phyloP scores from a whole-genome alignment of 805 yeast species.

The Komagataella pastoris region DNA sequence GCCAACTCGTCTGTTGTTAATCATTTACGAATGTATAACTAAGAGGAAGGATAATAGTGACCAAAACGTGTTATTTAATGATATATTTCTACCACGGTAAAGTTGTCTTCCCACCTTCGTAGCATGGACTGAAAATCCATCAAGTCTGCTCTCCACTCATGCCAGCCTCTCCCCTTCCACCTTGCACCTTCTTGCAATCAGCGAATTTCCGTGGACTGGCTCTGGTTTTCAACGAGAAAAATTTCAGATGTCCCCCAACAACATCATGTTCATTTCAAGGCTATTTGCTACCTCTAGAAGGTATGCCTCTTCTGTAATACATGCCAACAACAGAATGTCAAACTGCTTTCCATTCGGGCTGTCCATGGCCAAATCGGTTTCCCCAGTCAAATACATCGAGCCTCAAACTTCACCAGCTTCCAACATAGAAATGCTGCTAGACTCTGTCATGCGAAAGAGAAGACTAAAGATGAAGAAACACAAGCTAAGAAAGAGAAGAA shows the following conservation, averaged over 20 bases:
- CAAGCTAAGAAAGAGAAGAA: conserved; percentile 94
- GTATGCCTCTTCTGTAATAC: neutral
- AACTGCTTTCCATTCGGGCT: neutral
- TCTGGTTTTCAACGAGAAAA: neutral
- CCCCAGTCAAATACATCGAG: neutral
- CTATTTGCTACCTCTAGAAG: neutral
- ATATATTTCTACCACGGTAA: neutral
- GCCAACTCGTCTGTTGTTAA: neutral
- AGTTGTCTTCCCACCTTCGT: neutral
- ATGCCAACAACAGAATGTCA: neutral
- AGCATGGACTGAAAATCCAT: neutral
- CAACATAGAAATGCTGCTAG: conserved; percentile 24
- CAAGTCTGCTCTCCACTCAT: too few species aligned
- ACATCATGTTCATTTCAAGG: neutral
- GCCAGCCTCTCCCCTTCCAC: neutral
- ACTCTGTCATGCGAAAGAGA: conserved; percentile 74
- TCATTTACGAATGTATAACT: neutral
- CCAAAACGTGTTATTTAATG: neutral
- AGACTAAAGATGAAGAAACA: conserved; percentile 95
- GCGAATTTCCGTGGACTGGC: neutral
- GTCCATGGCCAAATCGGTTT: neutral
- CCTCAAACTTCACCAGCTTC: neutral
- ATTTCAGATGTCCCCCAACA: neutral
- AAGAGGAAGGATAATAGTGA: neutral
- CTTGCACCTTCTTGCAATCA: neutral